Conservation (phyloP, 1,284 basidiomycete genomes). For the Bothia castanella region DNA sequence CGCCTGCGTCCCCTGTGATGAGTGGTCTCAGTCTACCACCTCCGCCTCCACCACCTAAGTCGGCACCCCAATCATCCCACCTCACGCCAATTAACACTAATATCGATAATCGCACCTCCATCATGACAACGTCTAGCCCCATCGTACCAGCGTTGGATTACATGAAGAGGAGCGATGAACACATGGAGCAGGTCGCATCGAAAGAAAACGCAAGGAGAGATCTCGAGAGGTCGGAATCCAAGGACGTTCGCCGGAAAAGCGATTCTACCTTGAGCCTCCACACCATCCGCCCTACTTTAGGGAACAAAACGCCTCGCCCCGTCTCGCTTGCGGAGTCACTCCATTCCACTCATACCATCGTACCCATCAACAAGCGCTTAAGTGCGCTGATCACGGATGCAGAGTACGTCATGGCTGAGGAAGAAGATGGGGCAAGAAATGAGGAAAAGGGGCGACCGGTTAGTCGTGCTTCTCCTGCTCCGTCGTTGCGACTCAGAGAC, state of each 20-base stretch:
- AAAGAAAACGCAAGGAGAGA: constrained; percentile 32
- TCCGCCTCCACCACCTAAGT: constrained; percentile 39
- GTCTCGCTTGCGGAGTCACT: constrained; percentile 72
- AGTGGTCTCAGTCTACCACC: constrained; percentile 29
- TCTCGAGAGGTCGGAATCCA: constrained; percentile 48
- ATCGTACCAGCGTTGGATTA: constrained; percentile 35
- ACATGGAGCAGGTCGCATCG: constrained; percentile 16
- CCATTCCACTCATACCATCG: constrained; percentile 65
- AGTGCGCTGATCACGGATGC: constrained; percentile 65
- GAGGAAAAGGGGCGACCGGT: constrained; percentile 33
- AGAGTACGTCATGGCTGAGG: constrained; percentile 52
- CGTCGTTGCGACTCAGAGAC: constrained; percentile 42
- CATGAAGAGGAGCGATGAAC: constrained; percentile 32
- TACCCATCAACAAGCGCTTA: constrained; percentile 57
- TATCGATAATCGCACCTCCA: constrained; percentile 29
- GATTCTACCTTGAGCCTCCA: constrained; percentile 71
- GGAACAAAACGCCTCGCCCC: constrained; percentile 56
- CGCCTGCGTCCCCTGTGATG: constrained; percentile 29
- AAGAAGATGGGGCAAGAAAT: constrained; percentile 41
- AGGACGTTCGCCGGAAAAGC: constrained; percentile 68
- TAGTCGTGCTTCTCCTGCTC: constrained; percentile 24
- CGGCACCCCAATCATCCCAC: constrained; percentile 15
- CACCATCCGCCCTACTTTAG: constrained; percentile 57
- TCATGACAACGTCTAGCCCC: constrained; percentile 33
- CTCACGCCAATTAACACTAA: constrained; percentile 26